Percentiles rank a stretch among this genome's conserved stretches.
Evolutionary conservation across 116 monocot species (phyloP).

Genomic region (Papilionanthe hybrid): DNA sequence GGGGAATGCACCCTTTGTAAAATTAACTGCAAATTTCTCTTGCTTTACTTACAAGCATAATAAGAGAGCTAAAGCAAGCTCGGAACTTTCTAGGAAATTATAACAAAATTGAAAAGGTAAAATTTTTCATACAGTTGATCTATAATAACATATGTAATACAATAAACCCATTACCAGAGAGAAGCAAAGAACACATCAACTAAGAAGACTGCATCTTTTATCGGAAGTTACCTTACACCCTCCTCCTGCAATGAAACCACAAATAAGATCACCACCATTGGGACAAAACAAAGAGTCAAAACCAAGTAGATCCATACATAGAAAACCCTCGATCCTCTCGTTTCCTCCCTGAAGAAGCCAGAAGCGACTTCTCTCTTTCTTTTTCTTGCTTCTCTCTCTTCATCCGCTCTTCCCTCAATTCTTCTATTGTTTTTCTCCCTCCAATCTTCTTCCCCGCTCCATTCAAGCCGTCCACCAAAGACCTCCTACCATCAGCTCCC

Average conservation of each 20-base stretch:
- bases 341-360: constrained; percentile 8
- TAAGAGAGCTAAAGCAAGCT: not conserved
- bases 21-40: not conserved
- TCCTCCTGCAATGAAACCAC: constrained; percentile 5
- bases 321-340: constrained; percentile 19
- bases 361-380: constrained; percentile 38
- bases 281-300: not conserved
- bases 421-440: constrained; percentile 44
- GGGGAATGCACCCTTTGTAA: not conserved
- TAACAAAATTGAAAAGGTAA: not conserved
- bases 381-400: constrained; percentile 56
- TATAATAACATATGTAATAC: not conserved
- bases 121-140: not conserved
- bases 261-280: not conserved
- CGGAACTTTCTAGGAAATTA: not conserved
- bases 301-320: constrained; percentile 11
- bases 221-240: not conserved
- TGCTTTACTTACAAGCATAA: constrained; percentile 1
- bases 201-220: not conserved
- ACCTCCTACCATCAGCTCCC: not conserved
- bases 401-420: constrained; percentile 60
- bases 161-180: not conserved
- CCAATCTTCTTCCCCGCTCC: constrained; percentile 21
- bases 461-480: too few relatives aligned
- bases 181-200: not conserved